These are phyloP conservation scores for Theobroma grandiflorum DNA, from an alignment of 441 rosid genomes.

Conservation along the genomic window DNA sequence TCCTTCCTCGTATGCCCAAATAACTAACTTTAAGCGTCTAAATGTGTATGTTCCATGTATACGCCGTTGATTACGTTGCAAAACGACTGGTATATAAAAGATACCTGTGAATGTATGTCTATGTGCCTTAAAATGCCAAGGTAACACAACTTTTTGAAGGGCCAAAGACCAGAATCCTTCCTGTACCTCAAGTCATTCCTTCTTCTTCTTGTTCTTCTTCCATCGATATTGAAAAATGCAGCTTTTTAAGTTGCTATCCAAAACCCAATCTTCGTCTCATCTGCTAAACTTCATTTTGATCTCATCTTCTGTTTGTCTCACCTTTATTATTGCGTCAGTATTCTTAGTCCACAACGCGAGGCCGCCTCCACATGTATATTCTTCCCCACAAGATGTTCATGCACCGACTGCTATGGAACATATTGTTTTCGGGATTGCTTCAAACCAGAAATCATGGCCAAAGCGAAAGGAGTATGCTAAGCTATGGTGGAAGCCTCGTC, in stretches of 20 bases:
- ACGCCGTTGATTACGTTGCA: constrained; percentile 37
- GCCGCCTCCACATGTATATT: constrained; percentile 20
- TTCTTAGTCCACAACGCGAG: constrained; percentile 48
- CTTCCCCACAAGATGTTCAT: constrained; percentile 35
- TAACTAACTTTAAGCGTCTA: constrained; percentile 32
- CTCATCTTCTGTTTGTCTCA: constrained; percentile 46
- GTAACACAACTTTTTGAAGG: background rate
- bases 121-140: background rate
- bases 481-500: constrained; percentile 78
- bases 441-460: constrained; percentile 66
- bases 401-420: constrained; percentile 54
- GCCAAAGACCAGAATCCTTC: background rate
- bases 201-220: background rate
- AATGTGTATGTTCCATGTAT: constrained; percentile 13
- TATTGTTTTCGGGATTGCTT: constrained; percentile 78
- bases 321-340: constrained; percentile 54
- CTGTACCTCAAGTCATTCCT: background rate
- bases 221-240: constrained; percentile 38
- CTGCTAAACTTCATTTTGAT: constrained; percentile 46
- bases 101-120: background rate
- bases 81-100: background rate
- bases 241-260: constrained; percentile 34
- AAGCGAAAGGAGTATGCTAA: constrained; percentile 63
- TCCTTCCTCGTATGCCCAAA: constrained; percentile 7
- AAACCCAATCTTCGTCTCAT: constrained; percentile 44